These are phyloP conservation scores for Ophiostoma populinum DNA, from an alignment of 2,329 filamentous ascomycete species.

Conservation along the genomic window DNA sequence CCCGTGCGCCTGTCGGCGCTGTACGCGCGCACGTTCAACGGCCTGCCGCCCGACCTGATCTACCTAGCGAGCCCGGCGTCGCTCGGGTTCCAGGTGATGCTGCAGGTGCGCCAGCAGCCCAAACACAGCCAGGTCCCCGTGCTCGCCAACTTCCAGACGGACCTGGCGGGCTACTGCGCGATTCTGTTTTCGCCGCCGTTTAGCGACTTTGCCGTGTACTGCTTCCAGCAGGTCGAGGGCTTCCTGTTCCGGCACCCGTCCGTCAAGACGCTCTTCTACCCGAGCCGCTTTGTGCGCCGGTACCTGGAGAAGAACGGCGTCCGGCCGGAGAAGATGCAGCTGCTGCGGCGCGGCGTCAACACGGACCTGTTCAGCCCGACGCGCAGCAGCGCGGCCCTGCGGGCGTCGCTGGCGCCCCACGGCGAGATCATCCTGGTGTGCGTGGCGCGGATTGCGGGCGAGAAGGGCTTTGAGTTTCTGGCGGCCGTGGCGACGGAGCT, in stretches of 20 bases:
- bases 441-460: slow-evolving; percentile 48
- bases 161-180: slow-evolving; percentile 49
- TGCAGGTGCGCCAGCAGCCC: slow-evolving; percentile 47
- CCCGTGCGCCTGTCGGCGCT: slow-evolving; percentile 47
- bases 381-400: slow-evolving; percentile 31
- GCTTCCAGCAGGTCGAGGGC: slow-evolving; percentile 46
- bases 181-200: slow-evolving; percentile 51
- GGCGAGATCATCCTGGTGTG: slow-evolving; percentile 48
- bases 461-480: slow-evolving; percentile 55
- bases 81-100: slow-evolving; percentile 51
- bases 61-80: slow-evolving; percentile 55
- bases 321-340: slow-evolving; percentile 36
- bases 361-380: slow-evolving; percentile 41
- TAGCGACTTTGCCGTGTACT: slow-evolving; percentile 40
- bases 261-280: slow-evolving; percentile 52
- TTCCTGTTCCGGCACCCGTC: slow-evolving; percentile 45
- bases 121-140: slow-evolving; percentile 36
- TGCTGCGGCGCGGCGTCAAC: slow-evolving; percentile 48
- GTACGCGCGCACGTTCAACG: slow-evolving; percentile 40
- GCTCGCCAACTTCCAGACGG: slow-evolving; percentile 56
- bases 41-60: slow-evolving; percentile 40
- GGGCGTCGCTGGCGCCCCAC: slow-evolving; percentile 37
- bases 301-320: slow-evolving; percentile 44
- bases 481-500: slow-evolving; percentile 36
- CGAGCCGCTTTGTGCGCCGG: slow-evolving; percentile 41